Evolutionary conservation across 495 filamentous ascomycete species (phyloP).

Genomic region (Xylaria palmicola): DNA sequence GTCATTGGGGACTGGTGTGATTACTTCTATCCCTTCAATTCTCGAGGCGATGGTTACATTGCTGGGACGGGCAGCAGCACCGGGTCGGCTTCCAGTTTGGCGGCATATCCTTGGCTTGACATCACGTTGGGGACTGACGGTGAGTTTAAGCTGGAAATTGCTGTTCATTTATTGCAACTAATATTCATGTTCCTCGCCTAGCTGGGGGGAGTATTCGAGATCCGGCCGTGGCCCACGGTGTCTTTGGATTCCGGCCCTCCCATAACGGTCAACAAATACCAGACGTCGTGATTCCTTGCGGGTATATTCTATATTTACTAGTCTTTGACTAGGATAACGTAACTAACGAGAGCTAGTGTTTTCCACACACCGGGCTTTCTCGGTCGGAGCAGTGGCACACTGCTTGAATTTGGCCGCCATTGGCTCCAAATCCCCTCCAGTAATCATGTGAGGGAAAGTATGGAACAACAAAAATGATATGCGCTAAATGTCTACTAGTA

Average conservation of each 20-base stretch:
- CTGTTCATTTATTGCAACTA: neutral
- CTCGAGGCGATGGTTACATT: neutral
- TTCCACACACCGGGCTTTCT: neutral
- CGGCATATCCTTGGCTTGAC: neutral
- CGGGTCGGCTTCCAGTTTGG: neutral
- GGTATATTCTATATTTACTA: neutral
- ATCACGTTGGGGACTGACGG: neutral
- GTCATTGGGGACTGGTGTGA: neutral
- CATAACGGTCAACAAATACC: neutral
- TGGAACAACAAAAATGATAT: neutral
- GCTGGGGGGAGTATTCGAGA: neutral
- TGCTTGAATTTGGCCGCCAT: neutral
- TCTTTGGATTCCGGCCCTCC: neutral
- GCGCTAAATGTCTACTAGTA: neutral
- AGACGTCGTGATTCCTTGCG: neutral
- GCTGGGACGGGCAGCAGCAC: neutral
- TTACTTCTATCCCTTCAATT: neutral
- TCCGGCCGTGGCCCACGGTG: neutral
- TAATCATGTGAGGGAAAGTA: neutral
- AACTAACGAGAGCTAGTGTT: neutral
- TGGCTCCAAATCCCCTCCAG: neutral
- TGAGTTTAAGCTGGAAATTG: neutral
- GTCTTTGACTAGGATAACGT: neutral
- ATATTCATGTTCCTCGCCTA: neutral
- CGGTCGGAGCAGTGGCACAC: neutral